These are phyloP conservation scores for Pouteria campechiana DNA, from an alignment of 179 eudicot genomes.

Conservation along the genomic window DNA sequence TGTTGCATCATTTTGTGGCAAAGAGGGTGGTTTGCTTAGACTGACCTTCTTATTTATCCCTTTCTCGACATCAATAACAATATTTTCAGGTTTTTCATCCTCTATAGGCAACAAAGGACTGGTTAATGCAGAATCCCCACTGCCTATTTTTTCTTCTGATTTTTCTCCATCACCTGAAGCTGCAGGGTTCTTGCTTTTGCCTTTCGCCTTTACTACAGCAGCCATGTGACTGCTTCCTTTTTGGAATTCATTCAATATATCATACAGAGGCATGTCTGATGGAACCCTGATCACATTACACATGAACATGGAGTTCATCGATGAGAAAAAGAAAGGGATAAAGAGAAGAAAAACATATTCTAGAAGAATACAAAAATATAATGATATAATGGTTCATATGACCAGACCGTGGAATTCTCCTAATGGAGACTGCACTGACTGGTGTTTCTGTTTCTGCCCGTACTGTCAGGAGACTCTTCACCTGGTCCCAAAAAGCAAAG, in stretches of 20 bases:
- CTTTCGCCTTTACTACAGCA: slow-evolving; percentile 70
- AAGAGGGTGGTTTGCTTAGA: slow-evolving; percentile 8
- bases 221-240: slow-evolving; percentile 98
- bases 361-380: background rate
- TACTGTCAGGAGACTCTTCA: slow-evolving; percentile 85
- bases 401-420: slow-evolving; percentile 77
- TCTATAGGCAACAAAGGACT: slow-evolving; percentile 38
- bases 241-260: slow-evolving; percentile 87
- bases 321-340: background rate
- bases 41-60: slow-evolving; percentile 5
- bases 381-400: background rate
- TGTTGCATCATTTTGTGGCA: slow-evolving; percentile 11
- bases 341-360: background rate
- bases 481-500: slow-evolving; percentile 31
- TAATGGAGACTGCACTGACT: slow-evolving; percentile 80
- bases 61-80: slow-evolving; percentile 37
- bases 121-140: slow-evolving; percentile 20
- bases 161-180: slow-evolving; percentile 16
- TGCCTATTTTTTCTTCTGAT: slow-evolving; percentile 7
- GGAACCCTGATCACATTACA: slow-evolving; percentile 53
- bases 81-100: slow-evolving; percentile 22
- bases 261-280: slow-evolving; percentile 83
- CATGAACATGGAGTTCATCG: background rate
- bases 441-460: slow-evolving; percentile 95
- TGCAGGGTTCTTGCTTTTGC: slow-evolving; percentile 20